These are phyloP conservation scores for Leccinum subgranulosum DNA, from an alignment of 768 basidiomycete species.

Conservation along the genomic window DNA sequence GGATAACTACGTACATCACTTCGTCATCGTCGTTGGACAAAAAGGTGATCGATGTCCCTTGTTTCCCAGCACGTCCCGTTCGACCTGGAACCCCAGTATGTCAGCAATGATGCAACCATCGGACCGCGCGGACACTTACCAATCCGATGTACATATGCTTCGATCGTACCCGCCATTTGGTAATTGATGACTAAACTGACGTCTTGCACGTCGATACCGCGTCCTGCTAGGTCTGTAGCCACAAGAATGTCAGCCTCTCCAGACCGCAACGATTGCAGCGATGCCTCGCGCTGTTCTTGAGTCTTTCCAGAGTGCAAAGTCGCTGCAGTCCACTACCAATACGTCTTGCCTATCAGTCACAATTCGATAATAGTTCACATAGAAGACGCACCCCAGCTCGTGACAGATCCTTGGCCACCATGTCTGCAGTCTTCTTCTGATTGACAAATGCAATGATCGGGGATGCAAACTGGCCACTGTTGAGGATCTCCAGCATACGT, in stretches of 20 bases:
- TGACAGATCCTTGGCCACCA: slow-evolving; percentile 92
- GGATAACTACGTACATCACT: slow-evolving; percentile 72
- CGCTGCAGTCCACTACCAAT: slow-evolving; percentile 75
- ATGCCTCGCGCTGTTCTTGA: slow-evolving; percentile 94
- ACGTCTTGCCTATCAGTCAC: neutral
- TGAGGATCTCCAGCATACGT: slow-evolving; percentile 87
- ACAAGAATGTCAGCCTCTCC: slow-evolving; percentile 89
- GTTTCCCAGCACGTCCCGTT: slow-evolving; percentile 97
- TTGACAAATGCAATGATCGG: slow-evolving; percentile 99
- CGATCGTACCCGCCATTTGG: slow-evolving; percentile 96
- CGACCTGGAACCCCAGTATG: slow-evolving; percentile 54
- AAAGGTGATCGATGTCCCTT: slow-evolving; percentile 93
- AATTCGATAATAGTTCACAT: neutral
- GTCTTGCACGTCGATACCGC: slow-evolving; percentile 98
- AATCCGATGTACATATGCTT: slow-evolving; percentile 97
- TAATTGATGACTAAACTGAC: slow-evolving; percentile 96
- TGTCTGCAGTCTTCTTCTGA: slow-evolving; percentile 98
- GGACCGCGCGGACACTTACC: slow-evolving; percentile 45
- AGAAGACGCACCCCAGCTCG: slow-evolving; percentile 73
- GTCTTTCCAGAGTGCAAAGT: slow-evolving; percentile 97
- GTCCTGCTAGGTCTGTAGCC: slow-evolving; percentile 95
- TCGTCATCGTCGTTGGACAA: slow-evolving; percentile 94
- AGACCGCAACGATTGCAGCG: slow-evolving; percentile 79
- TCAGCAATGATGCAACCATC: neutral
- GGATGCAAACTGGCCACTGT: slow-evolving; percentile 74